Evolutionary conservation across 1,139 yeast genomes (phyloP).

Genomic region (Candida sojae): DNA sequence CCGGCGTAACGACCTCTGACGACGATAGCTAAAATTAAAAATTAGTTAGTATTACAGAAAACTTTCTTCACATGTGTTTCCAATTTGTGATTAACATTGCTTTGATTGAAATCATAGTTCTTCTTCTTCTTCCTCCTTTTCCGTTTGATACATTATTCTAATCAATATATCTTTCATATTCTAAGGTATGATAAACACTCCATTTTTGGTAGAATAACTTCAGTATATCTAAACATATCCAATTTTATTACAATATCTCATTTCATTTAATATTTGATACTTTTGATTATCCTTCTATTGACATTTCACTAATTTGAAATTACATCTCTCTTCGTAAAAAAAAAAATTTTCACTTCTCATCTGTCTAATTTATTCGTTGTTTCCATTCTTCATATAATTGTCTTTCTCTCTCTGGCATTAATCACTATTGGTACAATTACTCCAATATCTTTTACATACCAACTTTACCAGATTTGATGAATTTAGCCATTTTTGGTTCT

Average conservation of each 20-base stretch:
- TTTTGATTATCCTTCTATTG: too few relatives aligned
- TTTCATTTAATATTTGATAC: too few relatives aligned
- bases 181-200: too few relatives aligned
- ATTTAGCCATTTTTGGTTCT: conserved; percentile 76
- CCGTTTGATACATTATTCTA: too few relatives aligned
- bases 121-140: too few relatives aligned
- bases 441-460: conserved; percentile 59
- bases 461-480: conserved; percentile 99
- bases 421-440: conserved; percentile 1
- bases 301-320: background rate
- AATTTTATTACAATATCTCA: too few relatives aligned
- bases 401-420: background rate
- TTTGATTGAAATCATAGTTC: too few relatives aligned
- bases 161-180: too few relatives aligned
- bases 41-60: conserved; percentile 34
- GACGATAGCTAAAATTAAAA: conserved; percentile 74
- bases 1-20: conserved; percentile 99
- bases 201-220: too few relatives aligned
- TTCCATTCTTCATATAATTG: background rate
- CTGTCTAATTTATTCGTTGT: background rate
- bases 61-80: background rate
- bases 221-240: too few relatives aligned
- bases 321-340: background rate
- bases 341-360: background rate
- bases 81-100: conserved; percentile 1